These are phyloP conservation scores for Sphaerulina vaccinii DNA, from an alignment of 2,329 filamentous ascomycete species.

Conservation along the genomic window DNA sequence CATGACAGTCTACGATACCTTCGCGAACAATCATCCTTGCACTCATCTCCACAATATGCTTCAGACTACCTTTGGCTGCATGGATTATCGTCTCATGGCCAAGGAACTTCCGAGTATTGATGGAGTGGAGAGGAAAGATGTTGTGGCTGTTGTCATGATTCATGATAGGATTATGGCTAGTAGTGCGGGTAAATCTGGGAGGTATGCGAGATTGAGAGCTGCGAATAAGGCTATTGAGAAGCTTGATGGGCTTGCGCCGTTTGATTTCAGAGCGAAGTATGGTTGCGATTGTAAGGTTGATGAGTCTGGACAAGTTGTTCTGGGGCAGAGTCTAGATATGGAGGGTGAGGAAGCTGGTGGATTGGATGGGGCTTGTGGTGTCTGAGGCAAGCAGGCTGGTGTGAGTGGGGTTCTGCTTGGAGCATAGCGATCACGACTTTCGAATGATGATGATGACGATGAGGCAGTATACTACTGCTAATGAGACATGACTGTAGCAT, in stretches of 20 bases:
- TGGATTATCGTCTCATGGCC: constrained; percentile 56
- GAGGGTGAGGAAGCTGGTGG: constrained; percentile 8
- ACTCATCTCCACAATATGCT: constrained; percentile 69
- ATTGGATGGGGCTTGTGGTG: constrained; percentile 1
- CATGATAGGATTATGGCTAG: constrained; percentile 69
- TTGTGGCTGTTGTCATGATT: constrained; percentile 72
- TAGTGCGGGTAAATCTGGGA: constrained; percentile 58
- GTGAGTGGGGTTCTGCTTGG: neutral
- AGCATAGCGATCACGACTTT: neutral
- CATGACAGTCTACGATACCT: constrained; percentile 83
- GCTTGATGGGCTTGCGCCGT: constrained; percentile 51
- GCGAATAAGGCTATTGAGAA: constrained; percentile 58
- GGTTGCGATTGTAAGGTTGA: constrained; percentile 60
- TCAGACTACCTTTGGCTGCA: constrained; percentile 64
- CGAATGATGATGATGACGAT: neutral
- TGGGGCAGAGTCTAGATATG: constrained; percentile 10
- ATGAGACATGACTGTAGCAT: neutral
- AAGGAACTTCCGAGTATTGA: constrained; percentile 53
- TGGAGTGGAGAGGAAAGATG: constrained; percentile 42
- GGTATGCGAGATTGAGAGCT: constrained; percentile 70
- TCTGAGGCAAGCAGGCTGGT: neutral
- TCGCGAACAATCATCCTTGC: constrained; percentile 77
- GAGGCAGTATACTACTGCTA: neutral
- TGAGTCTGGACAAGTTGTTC: constrained; percentile 5
- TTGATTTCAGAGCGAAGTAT: constrained; percentile 61